phyloP scores from a whole-genome alignment of 1,139 yeast species.

The Yamadazyma diddensiae region DNA sequence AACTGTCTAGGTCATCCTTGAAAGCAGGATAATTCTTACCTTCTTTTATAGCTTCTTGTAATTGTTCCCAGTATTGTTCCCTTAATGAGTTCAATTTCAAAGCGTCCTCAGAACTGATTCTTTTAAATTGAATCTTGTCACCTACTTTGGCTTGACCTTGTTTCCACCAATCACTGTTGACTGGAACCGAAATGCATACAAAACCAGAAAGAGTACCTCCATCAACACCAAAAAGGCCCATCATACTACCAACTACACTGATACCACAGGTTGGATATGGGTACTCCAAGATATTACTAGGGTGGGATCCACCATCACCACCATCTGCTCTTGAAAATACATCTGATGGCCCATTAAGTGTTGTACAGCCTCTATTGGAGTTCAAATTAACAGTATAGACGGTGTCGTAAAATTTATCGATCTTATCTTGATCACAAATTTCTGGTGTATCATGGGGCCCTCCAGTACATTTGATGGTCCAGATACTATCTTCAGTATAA shows the following conservation, averaged over 20 bases:
- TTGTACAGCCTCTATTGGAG: conserved; percentile 34
- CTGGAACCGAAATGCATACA: conserved; percentile 29
- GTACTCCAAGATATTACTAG: conserved; percentile 32
- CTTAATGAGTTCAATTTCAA: conserved; percentile 19
- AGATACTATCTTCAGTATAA: conserved; percentile 16
- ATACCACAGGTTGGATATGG: conserved; percentile 35
- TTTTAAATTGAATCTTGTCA: conserved; percentile 21
- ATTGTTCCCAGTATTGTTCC: conserved; percentile 16
- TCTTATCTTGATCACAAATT: conserved; percentile 25
- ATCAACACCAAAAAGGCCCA: conserved; percentile 32
- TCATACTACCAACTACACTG: conserved; percentile 29
- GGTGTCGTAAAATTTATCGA: conserved; percentile 21
- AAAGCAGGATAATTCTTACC: conserved; percentile 9
- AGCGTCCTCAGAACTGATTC: conserved; percentile 24
- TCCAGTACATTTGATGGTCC: conserved; percentile 26
- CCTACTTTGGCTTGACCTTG: conserved; percentile 32
- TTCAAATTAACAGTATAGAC: conserved; percentile 28
- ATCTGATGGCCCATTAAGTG: conserved; percentile 31
- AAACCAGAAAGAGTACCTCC: conserved; percentile 36
- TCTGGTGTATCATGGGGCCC: conserved; percentile 38
- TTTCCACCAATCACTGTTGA: conserved; percentile 32
- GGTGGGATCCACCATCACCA: conserved; percentile 38
- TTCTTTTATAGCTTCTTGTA: conserved; percentile 12
- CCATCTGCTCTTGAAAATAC: conserved; percentile 26
- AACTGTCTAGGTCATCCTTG: conserved; percentile 15